Evolutionary conservation across 2,329 filamentous ascomycete genomes (phyloP).

Genomic region (Didymella keratinophila): DNA sequence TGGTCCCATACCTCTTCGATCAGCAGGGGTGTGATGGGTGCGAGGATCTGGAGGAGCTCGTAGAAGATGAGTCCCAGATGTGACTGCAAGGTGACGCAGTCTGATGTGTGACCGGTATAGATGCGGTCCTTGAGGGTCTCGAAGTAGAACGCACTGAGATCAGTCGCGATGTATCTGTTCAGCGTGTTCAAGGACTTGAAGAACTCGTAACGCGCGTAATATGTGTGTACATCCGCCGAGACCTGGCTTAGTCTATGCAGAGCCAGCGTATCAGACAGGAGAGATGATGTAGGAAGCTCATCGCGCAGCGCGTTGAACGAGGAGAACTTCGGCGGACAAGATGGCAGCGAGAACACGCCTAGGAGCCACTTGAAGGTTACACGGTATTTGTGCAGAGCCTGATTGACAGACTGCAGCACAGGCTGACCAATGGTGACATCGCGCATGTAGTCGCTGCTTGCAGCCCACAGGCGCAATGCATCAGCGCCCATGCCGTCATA

Average conservation of each 20-base stretch:
- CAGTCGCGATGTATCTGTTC: conserved; percentile 81
- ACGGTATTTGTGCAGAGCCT: conserved; percentile 82
- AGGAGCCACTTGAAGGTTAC: conserved; percentile 90
- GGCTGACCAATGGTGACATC: conserved; percentile 84
- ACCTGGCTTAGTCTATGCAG: conserved; percentile 75
- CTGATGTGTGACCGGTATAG: conserved; percentile 79
- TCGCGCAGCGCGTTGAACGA: conserved; percentile 33
- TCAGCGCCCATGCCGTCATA: conserved; percentile 84
- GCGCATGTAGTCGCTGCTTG: conserved; percentile 87
- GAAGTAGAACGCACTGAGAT: conserved; percentile 92
- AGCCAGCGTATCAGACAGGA: conserved; percentile 68
- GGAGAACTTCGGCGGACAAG: conserved; percentile 40
- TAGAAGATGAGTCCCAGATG: conserved; percentile 70
- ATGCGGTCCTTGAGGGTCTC: conserved; percentile 91
- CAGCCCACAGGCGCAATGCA: conserved; percentile 87
- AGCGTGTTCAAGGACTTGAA: conserved; percentile 76
- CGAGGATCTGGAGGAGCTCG: conserved; percentile 78
- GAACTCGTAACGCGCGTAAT: conserved; percentile 79
- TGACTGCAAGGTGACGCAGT: conserved; percentile 65
- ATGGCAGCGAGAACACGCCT: conserved; percentile 64
- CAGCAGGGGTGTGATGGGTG: conserved; percentile 80
- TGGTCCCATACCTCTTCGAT: conserved; percentile 90
- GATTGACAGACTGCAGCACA: conserved; percentile 79
- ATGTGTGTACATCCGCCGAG: conserved; percentile 68
- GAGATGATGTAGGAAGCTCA: conserved; percentile 13